These are phyloP conservation scores for Taphrina confusa DNA, from an alignment of 1,139 yeast genomes.

Conservation along the genomic window DNA sequence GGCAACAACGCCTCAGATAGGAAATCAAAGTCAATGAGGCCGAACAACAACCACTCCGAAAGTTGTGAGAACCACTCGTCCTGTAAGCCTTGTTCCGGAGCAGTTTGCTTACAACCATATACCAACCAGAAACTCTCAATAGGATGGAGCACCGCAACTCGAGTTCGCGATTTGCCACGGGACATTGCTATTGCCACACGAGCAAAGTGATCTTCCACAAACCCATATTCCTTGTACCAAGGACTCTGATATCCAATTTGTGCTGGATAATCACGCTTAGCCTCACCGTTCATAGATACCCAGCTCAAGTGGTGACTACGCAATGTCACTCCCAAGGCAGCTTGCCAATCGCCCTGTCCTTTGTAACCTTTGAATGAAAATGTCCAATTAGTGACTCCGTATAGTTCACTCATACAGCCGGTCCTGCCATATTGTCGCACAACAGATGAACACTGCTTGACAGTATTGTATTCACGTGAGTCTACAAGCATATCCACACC, in stretches of 20 bases:
- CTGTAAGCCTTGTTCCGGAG: neutral
- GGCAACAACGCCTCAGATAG: slow-evolving; percentile 23
- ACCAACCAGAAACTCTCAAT: slow-evolving; percentile 25
- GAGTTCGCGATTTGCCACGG: slow-evolving; percentile 20
- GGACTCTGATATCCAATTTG: slow-evolving; percentile 32
- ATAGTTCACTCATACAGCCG: slow-evolving; percentile 26
- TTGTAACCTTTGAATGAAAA: slow-evolving; percentile 22
- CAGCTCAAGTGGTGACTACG: slow-evolving; percentile 30
- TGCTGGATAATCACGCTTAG: slow-evolving; percentile 33
- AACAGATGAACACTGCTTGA: slow-evolving; percentile 30
- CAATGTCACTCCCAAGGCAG: slow-evolving; percentile 30
- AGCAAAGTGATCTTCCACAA: slow-evolving; percentile 25
- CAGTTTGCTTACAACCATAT: slow-evolving; percentile 15
- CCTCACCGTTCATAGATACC: slow-evolving; percentile 32
- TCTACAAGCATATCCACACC: slow-evolving; percentile 32
- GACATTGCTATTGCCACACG: slow-evolving; percentile 23
- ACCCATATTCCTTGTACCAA: slow-evolving; percentile 17
- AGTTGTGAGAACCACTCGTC: slow-evolving; percentile 27
- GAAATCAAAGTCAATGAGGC: slow-evolving; percentile 25
- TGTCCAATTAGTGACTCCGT: slow-evolving; percentile 31
- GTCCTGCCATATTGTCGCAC: slow-evolving; percentile 27
- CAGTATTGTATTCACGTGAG: slow-evolving; percentile 28
- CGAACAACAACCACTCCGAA: slow-evolving; percentile 25
- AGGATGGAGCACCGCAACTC: slow-evolving; percentile 28
- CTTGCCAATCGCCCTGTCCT: slow-evolving; percentile 33